Evolutionary conservation across 1,139 yeast genomes (phyloP).

Genomic region (Geotrichum klebahnii): DNA sequence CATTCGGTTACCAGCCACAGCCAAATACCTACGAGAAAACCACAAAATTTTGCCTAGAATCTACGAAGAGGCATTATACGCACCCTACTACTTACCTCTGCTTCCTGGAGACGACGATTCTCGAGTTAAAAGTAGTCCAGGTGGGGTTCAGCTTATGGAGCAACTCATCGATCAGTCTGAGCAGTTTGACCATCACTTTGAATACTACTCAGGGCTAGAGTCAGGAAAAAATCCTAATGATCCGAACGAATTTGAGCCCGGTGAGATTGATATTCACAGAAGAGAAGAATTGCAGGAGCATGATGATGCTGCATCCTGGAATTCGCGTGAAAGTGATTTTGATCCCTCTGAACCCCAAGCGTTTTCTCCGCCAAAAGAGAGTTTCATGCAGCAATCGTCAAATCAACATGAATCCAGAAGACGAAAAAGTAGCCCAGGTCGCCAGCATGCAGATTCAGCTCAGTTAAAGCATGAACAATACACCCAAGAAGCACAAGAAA

Average conservation of each 20-base stretch:
- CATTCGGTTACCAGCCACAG: slow-evolving; percentile 59
- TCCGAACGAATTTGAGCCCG: slow-evolving; percentile 7
- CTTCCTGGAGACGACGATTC: slow-evolving; percentile 84
- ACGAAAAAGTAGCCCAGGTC: background rate
- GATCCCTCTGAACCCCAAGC: slow-evolving; percentile 67
- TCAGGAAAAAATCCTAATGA: slow-evolving; percentile 12
- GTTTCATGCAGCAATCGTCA: background rate
- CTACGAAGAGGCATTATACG: slow-evolving; percentile 87
- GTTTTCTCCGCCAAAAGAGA: slow-evolving; percentile 43
- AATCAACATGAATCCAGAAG: background rate
- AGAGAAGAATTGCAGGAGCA: no score
- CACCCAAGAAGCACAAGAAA: no score
- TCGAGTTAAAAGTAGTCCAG: slow-evolving; percentile 73
- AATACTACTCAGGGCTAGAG: slow-evolving; percentile 75
- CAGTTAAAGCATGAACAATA: no score
- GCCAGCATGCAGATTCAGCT: no score
- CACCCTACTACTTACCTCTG: slow-evolving; percentile 82
- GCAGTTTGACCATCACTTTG: slow-evolving; percentile 84
- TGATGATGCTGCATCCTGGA: slow-evolving; percentile 45
- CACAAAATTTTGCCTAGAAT: slow-evolving; percentile 82
- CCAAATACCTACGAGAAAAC: slow-evolving; percentile 58
- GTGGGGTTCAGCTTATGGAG: slow-evolving; percentile 61
- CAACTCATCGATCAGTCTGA: slow-evolving; percentile 74
- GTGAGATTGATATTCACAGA: no score
- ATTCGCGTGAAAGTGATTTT: slow-evolving; percentile 39